Percentiles rank a stretch among this genome's conserved stretches.
These are phyloP conservation scores for Solanum dulcamara DNA, from an alignment of 257 asterid genomes.

Conservation along the genomic window DNA sequence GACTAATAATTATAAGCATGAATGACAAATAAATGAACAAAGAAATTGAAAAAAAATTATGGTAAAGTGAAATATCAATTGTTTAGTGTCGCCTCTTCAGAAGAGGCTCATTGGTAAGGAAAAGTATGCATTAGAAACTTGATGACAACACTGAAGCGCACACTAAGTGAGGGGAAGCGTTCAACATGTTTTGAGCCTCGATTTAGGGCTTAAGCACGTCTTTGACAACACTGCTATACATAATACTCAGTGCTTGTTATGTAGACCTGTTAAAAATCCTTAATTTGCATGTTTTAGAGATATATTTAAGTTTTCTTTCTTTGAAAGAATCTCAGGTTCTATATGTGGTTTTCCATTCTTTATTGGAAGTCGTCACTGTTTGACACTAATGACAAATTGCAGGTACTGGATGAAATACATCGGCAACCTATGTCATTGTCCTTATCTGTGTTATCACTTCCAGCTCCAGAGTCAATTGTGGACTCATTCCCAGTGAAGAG, in stretches of 20 bases:
- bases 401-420: constrained; percentile 95
- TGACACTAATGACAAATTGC: constrained; percentile 2
- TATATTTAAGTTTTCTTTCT: neutral
- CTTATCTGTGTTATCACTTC: constrained; percentile 60
- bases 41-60: neutral
- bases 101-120: neutral
- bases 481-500: constrained; percentile 77
- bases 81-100: neutral
- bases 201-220: neutral
- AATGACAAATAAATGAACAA: neutral
- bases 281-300: neutral
- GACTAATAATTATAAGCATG: neutral
- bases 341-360: neutral
- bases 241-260: neutral
- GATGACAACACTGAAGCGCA: neutral
- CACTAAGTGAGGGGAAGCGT: neutral
- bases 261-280: neutral
- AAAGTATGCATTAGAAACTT: neutral
- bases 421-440: constrained; percentile 74
- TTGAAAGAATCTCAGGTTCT: neutral
- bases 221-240: neutral
- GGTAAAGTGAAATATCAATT: neutral
- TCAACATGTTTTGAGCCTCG: neutral
- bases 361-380: neutral
- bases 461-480: constrained; percentile 87